phyloP scores from a whole-genome alignment of 2,329 filamentous ascomycete genomes.

The Ceratocystis lukuohia region DNA sequence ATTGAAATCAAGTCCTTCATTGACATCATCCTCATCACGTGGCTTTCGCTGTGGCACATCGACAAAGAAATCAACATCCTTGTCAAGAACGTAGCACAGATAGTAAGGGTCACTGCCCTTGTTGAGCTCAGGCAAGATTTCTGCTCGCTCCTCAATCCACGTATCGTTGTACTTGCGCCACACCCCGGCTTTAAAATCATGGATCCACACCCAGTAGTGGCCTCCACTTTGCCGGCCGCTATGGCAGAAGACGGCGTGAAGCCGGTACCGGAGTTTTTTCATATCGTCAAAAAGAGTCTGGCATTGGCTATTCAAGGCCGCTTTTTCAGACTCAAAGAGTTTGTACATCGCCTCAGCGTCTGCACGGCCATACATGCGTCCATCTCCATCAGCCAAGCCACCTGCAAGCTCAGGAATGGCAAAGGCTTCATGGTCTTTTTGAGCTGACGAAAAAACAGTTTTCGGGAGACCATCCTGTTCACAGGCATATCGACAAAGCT shows the following conservation, averaged over 20 bases:
- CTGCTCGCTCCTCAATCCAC: slow-evolving; percentile 50
- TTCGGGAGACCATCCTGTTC: slow-evolving; percentile 12
- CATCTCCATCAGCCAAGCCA: not conserved
- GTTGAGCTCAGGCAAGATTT: slow-evolving; percentile 57
- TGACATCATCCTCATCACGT: slow-evolving; percentile 12
- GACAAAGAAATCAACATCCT: slow-evolving; percentile 43
- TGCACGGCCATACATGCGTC: not conserved
- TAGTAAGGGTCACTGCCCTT: slow-evolving; percentile 66
- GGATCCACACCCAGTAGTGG: slow-evolving; percentile 96
- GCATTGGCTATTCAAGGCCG: slow-evolving; percentile 24
- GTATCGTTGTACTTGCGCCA: slow-evolving; percentile 96
- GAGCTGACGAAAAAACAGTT: not conserved
- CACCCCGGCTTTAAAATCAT: slow-evolving; percentile 60
- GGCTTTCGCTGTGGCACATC: slow-evolving; percentile 32
- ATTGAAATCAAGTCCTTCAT: slow-evolving; percentile 9
- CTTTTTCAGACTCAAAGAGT: slow-evolving; percentile 30
- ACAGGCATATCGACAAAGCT: slow-evolving; percentile 7
- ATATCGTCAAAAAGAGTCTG: slow-evolving; percentile 48
- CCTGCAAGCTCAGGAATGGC: not conserved
- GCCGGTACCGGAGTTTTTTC: slow-evolving; percentile 56
- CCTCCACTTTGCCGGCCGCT: slow-evolving; percentile 59
- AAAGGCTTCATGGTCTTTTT: slow-evolving; percentile 2
- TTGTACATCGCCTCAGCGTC: slow-evolving; percentile 10
- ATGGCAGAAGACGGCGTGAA: slow-evolving; percentile 91
- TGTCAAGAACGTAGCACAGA: slow-evolving; percentile 66